These are phyloP conservation scores for Funneliformis geosporum DNA, from an alignment of 192 early-diverging fungal species.

Conservation along the genomic window DNA sequence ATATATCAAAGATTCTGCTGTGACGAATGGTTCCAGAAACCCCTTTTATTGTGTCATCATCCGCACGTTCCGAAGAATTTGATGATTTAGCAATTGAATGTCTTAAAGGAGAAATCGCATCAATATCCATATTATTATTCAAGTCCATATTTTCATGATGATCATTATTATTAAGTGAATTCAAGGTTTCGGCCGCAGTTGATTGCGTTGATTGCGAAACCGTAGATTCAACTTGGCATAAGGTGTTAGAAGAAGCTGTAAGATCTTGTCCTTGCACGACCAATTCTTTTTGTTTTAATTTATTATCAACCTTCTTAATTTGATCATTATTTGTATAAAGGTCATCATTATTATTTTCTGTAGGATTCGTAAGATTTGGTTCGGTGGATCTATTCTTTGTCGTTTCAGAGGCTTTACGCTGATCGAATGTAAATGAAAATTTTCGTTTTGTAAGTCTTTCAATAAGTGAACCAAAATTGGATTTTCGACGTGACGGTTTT, in stretches of 20 bases:
- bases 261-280: not conserved
- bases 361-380: not conserved
- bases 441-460: conserved; percentile 1
- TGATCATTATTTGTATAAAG: not conserved
- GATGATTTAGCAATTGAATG: conserved; percentile 18
- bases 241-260: not conserved
- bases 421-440: not conserved
- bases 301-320: not conserved
- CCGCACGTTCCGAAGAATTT: conserved; percentile 17
- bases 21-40: conserved; percentile 8
- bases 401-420: not conserved
- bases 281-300: not conserved
- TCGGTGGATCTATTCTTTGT: not conserved
- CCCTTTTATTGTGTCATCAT: conserved; percentile 24
- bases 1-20: conserved; percentile 5
- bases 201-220: not conserved
- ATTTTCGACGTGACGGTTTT: not conserved
- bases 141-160: not conserved
- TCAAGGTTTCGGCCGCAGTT: not conserved
- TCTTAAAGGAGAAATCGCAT: not conserved
- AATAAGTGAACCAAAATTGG: not conserved
- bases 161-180: not conserved
- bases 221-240: not conserved
- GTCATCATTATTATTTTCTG: not conserved
- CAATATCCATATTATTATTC: not conserved